Base-by-base conservation (phyloP, 805 yeast genomes). In the Candida glaebosa region DNA sequence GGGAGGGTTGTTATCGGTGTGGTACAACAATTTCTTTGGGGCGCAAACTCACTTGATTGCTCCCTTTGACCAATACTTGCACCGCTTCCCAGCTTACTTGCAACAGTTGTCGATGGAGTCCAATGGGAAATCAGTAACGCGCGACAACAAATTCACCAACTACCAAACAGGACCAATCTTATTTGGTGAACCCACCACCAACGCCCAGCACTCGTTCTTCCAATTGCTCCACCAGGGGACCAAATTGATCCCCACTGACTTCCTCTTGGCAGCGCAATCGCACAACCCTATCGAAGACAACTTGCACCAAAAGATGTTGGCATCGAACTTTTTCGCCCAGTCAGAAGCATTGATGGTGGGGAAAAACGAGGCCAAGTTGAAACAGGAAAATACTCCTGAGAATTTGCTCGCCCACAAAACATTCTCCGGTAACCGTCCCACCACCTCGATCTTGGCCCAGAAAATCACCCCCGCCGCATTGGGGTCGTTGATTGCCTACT, bases 51-150 rank as follows among this genome's bases (percentile, higher is more conserved):
- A 93, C 69, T 77, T 93, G 67, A 96, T 93, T 51, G 96, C 96
- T 46, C 99, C 99, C 53, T 93, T 90, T 61, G 99, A 93, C 71
- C 99, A 93, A 76, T 93, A 93, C 77, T 75, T 93, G 71, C 96
- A 91, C 80, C 81, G 99, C 67, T 93, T 93, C 91, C 97, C 99
- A 48, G 99, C 99, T 45, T 93, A 93, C 74, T 78, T 93, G 71
- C 99, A 93, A 78, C 99, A 93, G 74, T 79, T 93, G 67, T 87
- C 96, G 25, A 93, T 93, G 99, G 99, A 93, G 75, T 89, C 97
- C 46, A 93, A 93, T 75, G 99, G 99, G 75, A 93, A 93, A 75
- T 83, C 95, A 36, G 97, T 93, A 54, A 85, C 96, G 57, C 84
- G 97, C 71, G 89, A 87, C 58, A 86, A 88, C 61, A 82, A 79